Evolutionary conservation across 108 stramenopile genomes (phyloP), one percentile per base, ranked within the genome.

Genomic region (Fragilariopsis cylindrus): DNA sequence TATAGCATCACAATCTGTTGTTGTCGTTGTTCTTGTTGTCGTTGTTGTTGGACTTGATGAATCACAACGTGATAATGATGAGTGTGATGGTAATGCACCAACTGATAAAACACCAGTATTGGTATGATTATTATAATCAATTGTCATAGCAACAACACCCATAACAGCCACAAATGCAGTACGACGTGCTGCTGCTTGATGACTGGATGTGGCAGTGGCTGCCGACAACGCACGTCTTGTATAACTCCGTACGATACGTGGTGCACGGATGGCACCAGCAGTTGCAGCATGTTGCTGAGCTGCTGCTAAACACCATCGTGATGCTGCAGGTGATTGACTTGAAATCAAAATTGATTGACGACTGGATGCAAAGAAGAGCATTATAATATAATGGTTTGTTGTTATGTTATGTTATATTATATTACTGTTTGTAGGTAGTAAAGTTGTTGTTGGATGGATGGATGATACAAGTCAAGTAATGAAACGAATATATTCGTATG

Each of bases 1-100:
- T 11, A 91, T 71, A 45, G 85, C 69, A 73, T 90, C 92, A 30
- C 30, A 30, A 30, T 30, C 30, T 30, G 30, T 30, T 30, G 30
- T 30, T 2, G 30, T 30, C 30, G 30, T 30, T 30, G 30, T 30
- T 30, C 2, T 30, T 30, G 30, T 30, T 1, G 30, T 30, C 1
- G 30, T 30, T 30, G 30, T 30, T 30, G 30, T 30, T 30, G 0
- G 30, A 5, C 83, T 90, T 12, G 83, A 82, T 30, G 63, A 75
- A 4, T 21, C 30, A 21, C 60, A 62, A 52, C 9, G 12, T 2
- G 40, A 11, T 9, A 42, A 39, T 39, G 41, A 62, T 1, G 60
- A 62, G 13, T 62, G 41, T 0, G 41, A 62, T 7, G 60, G 43
- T 7, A 62, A 21, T 9, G 60, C 18, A 6, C 60, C 60, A 5